Conservation (phyloP, 169 alveolate species). For the Toxoplasma gondii region DNA sequence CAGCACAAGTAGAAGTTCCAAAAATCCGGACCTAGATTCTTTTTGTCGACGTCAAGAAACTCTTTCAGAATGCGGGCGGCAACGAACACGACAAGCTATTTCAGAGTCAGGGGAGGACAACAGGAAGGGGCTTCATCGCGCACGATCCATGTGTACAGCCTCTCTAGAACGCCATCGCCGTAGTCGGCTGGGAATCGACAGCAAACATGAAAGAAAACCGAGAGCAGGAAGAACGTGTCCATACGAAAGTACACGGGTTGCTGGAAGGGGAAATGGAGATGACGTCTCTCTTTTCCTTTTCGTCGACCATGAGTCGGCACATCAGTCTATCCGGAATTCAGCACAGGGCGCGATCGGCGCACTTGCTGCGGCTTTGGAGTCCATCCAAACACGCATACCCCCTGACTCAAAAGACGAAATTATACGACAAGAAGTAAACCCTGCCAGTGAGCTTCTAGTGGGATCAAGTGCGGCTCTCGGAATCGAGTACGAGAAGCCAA, state of each 20-base stretch:
- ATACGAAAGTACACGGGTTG: neutral
- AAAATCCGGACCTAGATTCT: too few relatives aligned
- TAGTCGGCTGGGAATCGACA: neutral
- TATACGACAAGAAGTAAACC: neutral
- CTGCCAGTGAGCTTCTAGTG: neutral
- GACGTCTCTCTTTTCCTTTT: neutral
- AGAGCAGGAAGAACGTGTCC: neutral
- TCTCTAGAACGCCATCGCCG: neutral
- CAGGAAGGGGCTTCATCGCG: neutral
- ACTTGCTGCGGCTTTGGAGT: neutral
- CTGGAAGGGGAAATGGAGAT: neutral
- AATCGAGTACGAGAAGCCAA: neutral
- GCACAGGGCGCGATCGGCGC: conserved; percentile 41
- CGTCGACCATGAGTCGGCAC: conserved; percentile 25
- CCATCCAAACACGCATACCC: neutral
- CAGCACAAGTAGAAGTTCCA: too few relatives aligned
- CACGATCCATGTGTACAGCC: neutral
- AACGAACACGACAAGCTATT: too few relatives aligned
- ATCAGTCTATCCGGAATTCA: conserved; percentile 9
- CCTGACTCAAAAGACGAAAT: neutral
- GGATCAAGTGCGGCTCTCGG: neutral
- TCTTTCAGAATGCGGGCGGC: too few relatives aligned
- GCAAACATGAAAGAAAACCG: neutral
- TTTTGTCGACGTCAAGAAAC: too few relatives aligned
- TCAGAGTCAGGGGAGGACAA: too few relatives aligned